Conservation (phyloP, 2,329 filamentous ascomycete genomes). For the Fusarium sp. region DNA sequence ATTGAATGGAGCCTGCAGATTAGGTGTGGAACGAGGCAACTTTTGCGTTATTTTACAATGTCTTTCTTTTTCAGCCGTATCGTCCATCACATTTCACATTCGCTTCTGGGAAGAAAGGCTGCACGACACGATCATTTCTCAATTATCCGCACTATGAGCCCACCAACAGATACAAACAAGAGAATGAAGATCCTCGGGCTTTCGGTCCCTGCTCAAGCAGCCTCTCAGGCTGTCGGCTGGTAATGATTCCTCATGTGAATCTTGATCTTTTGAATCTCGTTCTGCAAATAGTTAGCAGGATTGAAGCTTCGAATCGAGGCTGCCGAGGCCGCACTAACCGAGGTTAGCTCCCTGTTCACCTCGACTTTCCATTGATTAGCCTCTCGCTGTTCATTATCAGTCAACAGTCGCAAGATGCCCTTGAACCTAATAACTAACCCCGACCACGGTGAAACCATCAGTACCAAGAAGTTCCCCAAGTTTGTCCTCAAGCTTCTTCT, state of each 20-base stretch:
- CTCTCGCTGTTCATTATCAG: constrained; percentile 14
- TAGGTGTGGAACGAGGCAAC: too few species aligned
- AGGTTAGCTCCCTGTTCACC: neutral
- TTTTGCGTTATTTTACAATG: too few species aligned
- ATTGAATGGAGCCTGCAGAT: neutral
- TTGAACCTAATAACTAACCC: neutral
- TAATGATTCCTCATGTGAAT: constrained; percentile 1
- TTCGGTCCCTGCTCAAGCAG: too few species aligned
- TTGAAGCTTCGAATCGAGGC: too few species aligned
- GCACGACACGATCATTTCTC: too few species aligned
- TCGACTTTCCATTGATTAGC: constrained; percentile 23
- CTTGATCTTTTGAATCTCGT: neutral
- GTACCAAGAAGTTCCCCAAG: constrained; percentile 8
- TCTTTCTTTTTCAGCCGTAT: too few species aligned
- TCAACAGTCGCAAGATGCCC: too few species aligned
- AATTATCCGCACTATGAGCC: too few species aligned
- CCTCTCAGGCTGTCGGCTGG: neutral
- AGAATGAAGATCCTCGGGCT: too few species aligned
- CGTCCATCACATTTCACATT: too few species aligned
- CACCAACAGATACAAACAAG: too few species aligned
- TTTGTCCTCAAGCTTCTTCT: constrained; percentile 10
- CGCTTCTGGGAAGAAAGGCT: too few species aligned
- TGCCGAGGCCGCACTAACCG: neutral
- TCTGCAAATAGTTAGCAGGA: neutral
- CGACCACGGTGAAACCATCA: neutral